Evolutionary conservation across 2,329 filamentous ascomycete species (phyloP), one percentile per base, ranked within the genome.

Genomic region (Fusarium robinianum): DNA sequence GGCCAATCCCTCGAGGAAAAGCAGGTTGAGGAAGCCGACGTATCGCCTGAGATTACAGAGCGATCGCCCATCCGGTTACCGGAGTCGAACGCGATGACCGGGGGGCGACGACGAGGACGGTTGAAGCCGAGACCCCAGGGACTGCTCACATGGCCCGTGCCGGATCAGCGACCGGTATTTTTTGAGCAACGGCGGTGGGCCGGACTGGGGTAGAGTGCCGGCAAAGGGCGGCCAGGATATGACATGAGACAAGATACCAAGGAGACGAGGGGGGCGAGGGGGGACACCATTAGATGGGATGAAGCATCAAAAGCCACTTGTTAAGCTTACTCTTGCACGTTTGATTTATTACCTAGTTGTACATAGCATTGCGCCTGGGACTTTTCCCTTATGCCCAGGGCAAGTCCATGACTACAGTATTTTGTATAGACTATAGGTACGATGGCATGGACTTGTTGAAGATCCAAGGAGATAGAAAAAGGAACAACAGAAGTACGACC

Each of bases 71-170:
- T 22, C 19, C 30, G 36, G 18, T 39, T 21, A 31, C 27, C 23
- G 18, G 26, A 41, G 15, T 23, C 37, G 26, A 42, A 41, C 15
- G 23, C 21, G 38, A 33, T 35, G 30, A 18, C 38, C 33, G 31
- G 31, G 24, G 53, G 46, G 39, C 50, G 41, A 41, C 32, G 33
- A 41, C 17, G 27, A 38, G 38, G 33, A 18, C 43, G 27, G 22
- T 24, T 46, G 19, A 46, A 24, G 29, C 41, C 46, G 19, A 48
- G 37, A 18, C 42, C 50, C 25, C 41, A 29, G 33, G 51, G 52
- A 41, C 21, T 51, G 30, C 33, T 46, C 29, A 27, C 52, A 41
- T 58, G 50, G 55, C 41, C 56, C 35, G 40, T 53, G n/a, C 34
- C 42, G 21, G 42, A 49, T 19, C 29, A 48, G 30, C 53, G 39